These are phyloP conservation scores for Adansonia grandidieri DNA, from an alignment of 441 rosid species.

Conservation along the genomic window DNA sequence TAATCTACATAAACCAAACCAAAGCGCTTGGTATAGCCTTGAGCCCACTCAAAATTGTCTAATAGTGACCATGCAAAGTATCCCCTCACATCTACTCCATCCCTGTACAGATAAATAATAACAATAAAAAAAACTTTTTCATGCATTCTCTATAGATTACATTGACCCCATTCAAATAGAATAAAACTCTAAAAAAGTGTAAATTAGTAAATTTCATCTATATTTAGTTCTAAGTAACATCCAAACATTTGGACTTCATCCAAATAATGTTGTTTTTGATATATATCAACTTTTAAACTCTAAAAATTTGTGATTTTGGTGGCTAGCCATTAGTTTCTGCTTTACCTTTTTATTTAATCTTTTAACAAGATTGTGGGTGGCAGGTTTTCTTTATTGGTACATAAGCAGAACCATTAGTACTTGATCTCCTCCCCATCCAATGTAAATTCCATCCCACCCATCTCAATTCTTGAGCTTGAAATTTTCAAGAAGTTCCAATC, in stretches of 20 bases:
- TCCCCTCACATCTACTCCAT: conserved; percentile 70
- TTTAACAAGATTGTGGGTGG: neutral
- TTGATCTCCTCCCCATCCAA: neutral
- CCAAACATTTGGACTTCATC: conserved; percentile 12
- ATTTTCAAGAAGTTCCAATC: conserved; percentile 15
- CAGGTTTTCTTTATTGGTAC: neutral
- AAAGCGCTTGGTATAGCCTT: conserved; percentile 72
- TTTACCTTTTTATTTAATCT: conserved; percentile 5
- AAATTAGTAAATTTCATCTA: neutral
- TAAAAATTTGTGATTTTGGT: neutral
- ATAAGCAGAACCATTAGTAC: neutral
- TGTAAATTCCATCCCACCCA: neutral
- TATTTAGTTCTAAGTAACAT: neutral
- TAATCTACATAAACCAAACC: conserved; percentile 68
- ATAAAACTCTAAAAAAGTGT: neutral
- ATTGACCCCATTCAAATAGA: neutral
- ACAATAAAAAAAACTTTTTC: too few relatives aligned
- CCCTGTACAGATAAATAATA: conserved; percentile 38
- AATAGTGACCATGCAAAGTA: conserved; percentile 71
- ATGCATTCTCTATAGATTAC: too few relatives aligned
- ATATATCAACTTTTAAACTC: neutral
- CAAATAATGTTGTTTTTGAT: neutral
- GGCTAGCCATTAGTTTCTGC: conserved; percentile 10
- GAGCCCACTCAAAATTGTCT: conserved; percentile 76
- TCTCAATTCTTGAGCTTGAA: conserved; percentile 9